Base-by-base conservation (phyloP, 2,329 filamentous ascomycete species). In the Ceratocystis cubensis region DNA sequence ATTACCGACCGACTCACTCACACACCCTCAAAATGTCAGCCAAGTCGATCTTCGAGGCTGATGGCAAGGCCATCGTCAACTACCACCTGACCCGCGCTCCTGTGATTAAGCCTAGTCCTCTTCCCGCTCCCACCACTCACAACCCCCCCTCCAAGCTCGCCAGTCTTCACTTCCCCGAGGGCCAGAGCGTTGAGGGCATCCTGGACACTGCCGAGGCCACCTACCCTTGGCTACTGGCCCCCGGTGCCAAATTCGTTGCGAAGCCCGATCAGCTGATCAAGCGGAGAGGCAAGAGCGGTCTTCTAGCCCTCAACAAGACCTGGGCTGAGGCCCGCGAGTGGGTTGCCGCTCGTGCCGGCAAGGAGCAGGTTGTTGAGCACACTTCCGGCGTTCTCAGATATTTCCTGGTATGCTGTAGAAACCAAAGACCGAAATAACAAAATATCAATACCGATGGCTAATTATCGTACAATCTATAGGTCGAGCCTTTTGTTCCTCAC, bases 1-100 rank as follows among this genome's bases (percentile, higher is more conserved):
- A 69, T 41, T 41, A 71, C 48, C 64, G 59, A 64, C 61, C 67
- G 71, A 71, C 70, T 70, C 74, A 76, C 69, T 3, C 37, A 72
- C 45, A 41, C 41, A 15, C 44, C 63, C 33, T 48, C 66, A 65
- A 61, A 65, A 79, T 79, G 77, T 79, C 77, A 72, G 77, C 94
- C 79, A 99, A 99, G 82, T 89, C 93, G 72, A 97, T 99, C 77
- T 81, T 89, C 84, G 94, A 99, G 84, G 93, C 93, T 84, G 94
- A 99, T 82, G 94, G 94, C 86, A 99, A 99, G 89, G 94, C 94
- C 85, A 97, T 99, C 83, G 85, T 99, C 85, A 97, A 96, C 89
- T 99, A 97, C 85, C 94, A 97, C 84, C 91, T 99, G 80, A 97
- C 94, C 74, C 89, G 94, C 77, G 91, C 94, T 73, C 88, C 91